These are phyloP conservation scores for Ilex asprella DNA, from an alignment of 257 asterid species.

Conservation along the genomic window DNA sequence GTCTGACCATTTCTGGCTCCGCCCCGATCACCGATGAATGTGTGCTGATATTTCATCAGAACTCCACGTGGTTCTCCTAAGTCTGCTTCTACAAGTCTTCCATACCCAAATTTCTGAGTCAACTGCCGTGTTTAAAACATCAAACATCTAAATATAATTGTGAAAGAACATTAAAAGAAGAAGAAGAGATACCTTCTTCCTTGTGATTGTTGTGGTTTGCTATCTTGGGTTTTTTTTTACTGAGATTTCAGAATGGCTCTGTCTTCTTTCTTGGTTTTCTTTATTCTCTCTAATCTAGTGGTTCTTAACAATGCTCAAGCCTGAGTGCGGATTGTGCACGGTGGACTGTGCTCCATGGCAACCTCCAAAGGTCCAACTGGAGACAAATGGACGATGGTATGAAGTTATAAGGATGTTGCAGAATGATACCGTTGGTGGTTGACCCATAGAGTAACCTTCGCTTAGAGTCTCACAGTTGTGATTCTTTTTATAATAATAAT, in stretches of 20 bases:
- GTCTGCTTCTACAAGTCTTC: neutral
- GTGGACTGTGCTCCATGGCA: neutral
- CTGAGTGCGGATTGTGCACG: neutral
- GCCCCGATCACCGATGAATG: no score
- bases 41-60: no score
- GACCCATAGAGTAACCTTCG: no score
- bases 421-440: no score
- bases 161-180: neutral
- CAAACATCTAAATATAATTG: neutral
- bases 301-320: neutral
- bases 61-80: no score
- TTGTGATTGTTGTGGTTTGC: no score
- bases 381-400: neutral
- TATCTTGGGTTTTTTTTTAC: no score
- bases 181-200: neutral
- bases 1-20: no score
- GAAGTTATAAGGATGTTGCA: no score
- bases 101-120: constrained; percentile 8
- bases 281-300: neutral
- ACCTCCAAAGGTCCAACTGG: neutral
- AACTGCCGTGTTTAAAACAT: constrained; percentile 9
- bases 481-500: neutral
- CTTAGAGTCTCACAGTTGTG: neutral
- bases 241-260: no score
- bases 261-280: neutral